Percentiles rank a stretch among this genome's conserved stretches.
Conservation (phyloP, 306 rosid genomes). For the Sphenostylis stenocarpa region DNA sequence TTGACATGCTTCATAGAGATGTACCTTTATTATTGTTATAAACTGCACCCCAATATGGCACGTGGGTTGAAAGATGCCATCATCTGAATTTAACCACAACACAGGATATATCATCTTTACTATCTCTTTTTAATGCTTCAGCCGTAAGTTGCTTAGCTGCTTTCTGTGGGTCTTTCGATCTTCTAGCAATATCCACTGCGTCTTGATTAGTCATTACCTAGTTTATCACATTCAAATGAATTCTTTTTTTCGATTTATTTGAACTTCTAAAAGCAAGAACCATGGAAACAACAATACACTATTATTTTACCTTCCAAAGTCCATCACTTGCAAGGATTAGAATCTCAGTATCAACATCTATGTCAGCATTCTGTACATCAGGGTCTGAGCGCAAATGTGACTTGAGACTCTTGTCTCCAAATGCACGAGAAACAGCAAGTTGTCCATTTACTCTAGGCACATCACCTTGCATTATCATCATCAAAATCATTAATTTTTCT, state of each 20-base stretch:
- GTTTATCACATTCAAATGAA: conserved; percentile 33
- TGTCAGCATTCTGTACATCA: conserved; percentile 41
- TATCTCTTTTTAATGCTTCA: conserved; percentile 79
- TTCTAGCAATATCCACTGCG: conserved; percentile 81
- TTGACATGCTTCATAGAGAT: conserved; percentile 34
- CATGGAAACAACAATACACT: conserved; percentile 2
- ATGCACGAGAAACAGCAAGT: conserved; percentile 94
- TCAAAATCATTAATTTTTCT: conserved; percentile 16
- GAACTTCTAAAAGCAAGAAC: conserved; percentile 11
- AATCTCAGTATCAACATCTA: conserved; percentile 56
- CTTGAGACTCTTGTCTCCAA: conserved; percentile 94
- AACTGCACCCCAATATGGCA: conserved; percentile 33
- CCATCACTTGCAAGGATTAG: conserved; percentile 91
- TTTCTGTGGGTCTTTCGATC: conserved; percentile 62
- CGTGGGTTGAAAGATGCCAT: conserved; percentile 33
- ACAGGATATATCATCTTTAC: conserved; percentile 92
- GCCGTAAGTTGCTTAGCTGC: conserved; percentile 80
- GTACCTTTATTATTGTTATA: conserved; percentile 46
- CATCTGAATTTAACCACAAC: conserved; percentile 76
- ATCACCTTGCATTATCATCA: conserved; percentile 55
- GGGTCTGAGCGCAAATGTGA: conserved; percentile 89
- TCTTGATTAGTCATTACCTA: conserved; percentile 93
- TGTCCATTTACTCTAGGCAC: conserved; percentile 96
- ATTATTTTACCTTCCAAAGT: conserved; percentile 78
- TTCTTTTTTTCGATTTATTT: not conserved